Base-by-base conservation (phyloP, 2,329 filamentous ascomycete species). In the Ophiocordyceps robertsii region DNA sequence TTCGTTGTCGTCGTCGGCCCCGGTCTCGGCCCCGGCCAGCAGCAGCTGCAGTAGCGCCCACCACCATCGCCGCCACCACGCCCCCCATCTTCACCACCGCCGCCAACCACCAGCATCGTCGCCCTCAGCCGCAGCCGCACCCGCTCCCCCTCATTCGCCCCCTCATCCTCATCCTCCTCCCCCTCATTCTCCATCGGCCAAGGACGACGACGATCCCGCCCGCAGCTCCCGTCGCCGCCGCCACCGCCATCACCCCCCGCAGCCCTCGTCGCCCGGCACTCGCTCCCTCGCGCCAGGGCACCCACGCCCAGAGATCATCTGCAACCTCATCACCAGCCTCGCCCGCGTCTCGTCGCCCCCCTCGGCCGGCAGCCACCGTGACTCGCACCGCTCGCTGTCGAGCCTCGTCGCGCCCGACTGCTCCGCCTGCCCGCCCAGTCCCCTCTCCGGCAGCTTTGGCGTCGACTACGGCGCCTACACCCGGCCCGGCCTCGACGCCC, bases 71-170 rank as follows among this genome's bases (percentile, higher is more conserved):
- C 24, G 9, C 24, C 24, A 27, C 24, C 24, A 27, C 6, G 3
- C 3, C 6, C 24, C 3, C 24, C 24, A 27, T 9, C 24, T 7
- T 9, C 24, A 27, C 24, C 24, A 24, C 24, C 24, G 24, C 24
- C 3, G 9, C 9, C 24, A 27, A 27, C 9, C 11, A 40, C 14
- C 44, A 47, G 64, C 37, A 55, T 64, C 27, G 66, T 71, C 35
- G 69, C 75, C 14, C 77, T 76, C 39, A 27, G 24, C 24, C 24
- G 24, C 24, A 24, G 4, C 24, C 24, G 24, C 9, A 27, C 24
- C 24, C 24, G 24, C 9, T 19, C 19, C 19, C 19, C 19, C 19
- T 19, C 19, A 19, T 19, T 4, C 19, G n/a, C 19, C 19, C 19
- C 19, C 19, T 19, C 19, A 19, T 19, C n/a, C n/a, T n/a, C n/a